Evolutionary conservation across 1,139 yeast genomes (phyloP).

Genomic region (Williopsis jadinii): DNA sequence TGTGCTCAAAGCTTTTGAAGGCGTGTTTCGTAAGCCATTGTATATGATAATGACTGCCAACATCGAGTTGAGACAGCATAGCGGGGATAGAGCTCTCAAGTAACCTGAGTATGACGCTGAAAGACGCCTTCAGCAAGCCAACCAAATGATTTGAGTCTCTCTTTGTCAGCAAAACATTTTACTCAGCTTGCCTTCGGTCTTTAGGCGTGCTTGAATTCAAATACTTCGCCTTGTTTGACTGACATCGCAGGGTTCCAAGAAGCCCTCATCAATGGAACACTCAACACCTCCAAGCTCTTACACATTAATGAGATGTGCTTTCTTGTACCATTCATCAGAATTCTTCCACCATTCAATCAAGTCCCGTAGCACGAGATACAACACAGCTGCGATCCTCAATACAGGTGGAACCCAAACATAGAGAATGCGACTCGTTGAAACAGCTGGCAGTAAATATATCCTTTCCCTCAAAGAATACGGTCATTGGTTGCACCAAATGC

Average conservation of each 20-base stretch:
- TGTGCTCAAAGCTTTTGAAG: conserved; percentile 21
- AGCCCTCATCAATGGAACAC: conserved; percentile 33
- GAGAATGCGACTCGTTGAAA: conserved; percentile 46
- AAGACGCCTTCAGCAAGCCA: too few relatives aligned
- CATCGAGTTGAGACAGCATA: conserved; percentile 38
- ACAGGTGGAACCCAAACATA: conserved; percentile 33
- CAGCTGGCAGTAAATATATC: conserved; percentile 29
- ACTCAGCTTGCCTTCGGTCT: conserved; percentile 36
- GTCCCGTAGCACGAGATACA: conserved; percentile 47
- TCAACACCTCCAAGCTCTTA: conserved; percentile 42
- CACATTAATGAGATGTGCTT: conserved; percentile 34
- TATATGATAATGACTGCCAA: conserved; percentile 34
- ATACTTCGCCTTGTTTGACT: conserved; percentile 35
- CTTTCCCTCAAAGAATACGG: conserved; percentile 12
- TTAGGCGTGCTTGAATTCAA: conserved; percentile 32
- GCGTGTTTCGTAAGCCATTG: conserved; percentile 29
- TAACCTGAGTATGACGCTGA: conserved; percentile 28
- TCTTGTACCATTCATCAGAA: conserved; percentile 25
- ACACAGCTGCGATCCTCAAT: conserved; percentile 34
- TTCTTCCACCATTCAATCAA: conserved; percentile 13
- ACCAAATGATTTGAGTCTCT: too few relatives aligned
- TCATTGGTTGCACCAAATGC: too few relatives aligned
- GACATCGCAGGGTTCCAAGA: too few relatives aligned
- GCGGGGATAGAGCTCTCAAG: conserved; percentile 42
- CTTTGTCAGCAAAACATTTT: conserved; percentile 33